Percentiles rank a stretch among this genome's conserved stretches.
These are phyloP conservation scores for Geosmithia flava DNA, from an alignment of 2,329 filamentous ascomycete genomes.

Conservation along the genomic window DNA sequence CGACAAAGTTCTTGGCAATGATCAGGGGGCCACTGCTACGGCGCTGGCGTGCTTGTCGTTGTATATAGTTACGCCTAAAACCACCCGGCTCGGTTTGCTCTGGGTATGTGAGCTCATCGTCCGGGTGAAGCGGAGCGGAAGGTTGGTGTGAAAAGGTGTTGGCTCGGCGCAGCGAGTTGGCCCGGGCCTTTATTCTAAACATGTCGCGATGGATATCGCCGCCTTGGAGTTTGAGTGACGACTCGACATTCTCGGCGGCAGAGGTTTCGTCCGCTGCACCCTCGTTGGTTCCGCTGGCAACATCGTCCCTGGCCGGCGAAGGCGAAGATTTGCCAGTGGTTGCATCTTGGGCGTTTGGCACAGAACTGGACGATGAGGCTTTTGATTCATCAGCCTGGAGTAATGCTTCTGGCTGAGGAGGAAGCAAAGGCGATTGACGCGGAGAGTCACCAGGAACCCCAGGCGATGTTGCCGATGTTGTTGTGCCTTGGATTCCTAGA, in stretches of 20 bases:
- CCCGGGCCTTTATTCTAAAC: constrained; percentile 57
- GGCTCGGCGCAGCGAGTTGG: constrained; percentile 38
- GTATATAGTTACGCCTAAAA: constrained; percentile 33
- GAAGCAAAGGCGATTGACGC: background rate
- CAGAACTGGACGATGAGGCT: background rate
- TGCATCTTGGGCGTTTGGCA: background rate
- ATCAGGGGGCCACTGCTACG: constrained; percentile 26
- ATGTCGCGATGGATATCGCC: constrained; percentile 71
- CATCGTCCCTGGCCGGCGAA: background rate
- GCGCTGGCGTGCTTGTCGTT: constrained; percentile 25
- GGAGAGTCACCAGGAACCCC: background rate
- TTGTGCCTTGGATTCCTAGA: constrained; percentile 7
- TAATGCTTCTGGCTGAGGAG: background rate
- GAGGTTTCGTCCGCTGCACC: background rate
- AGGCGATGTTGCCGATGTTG: background rate
- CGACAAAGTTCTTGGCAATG: constrained; percentile 58
- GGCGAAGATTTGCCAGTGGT: background rate
- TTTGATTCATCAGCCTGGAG: background rate
- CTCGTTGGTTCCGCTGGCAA: background rate
- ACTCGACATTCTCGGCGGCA: constrained; percentile 32
- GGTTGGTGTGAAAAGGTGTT: constrained; percentile 53
- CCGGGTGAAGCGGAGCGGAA: constrained; percentile 14
- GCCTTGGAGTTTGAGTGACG: constrained; percentile 59
- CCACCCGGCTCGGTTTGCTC: constrained; percentile 30
- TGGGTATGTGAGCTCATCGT: constrained; percentile 17